Percentiles rank a stretch among this genome's conserved stretches.
These are phyloP conservation scores for Phascolomyces articulosus DNA, from an alignment of 371 early-diverging fungal species.

Conservation along the genomic window DNA sequence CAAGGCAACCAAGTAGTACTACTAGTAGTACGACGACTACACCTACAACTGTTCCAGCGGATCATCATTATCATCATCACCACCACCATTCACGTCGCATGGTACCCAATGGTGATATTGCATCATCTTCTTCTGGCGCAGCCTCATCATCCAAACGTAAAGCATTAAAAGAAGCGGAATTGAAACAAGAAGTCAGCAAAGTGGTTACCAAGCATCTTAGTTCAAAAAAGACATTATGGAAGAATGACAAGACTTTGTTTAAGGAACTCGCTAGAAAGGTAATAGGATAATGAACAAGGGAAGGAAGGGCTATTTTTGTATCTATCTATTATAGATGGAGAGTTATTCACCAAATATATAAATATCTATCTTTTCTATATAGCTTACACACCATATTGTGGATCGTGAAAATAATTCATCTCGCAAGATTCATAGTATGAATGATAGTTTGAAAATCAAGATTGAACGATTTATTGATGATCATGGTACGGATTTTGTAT, in stretches of 20 bases:
- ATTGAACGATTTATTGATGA: constrained; percentile 52
- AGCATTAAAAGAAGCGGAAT: constrained; percentile 31
- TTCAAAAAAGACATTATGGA: constrained; percentile 38
- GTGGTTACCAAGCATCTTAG: constrained; percentile 45
- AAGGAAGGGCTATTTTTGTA: no score
- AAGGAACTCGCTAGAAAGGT: constrained; percentile 56
- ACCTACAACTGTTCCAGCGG: not conserved
- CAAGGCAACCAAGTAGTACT: not conserved
- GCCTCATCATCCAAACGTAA: constrained; percentile 12
- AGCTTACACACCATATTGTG: constrained; percentile 56
- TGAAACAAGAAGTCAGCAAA: constrained; percentile 50
- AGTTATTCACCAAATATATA: no score
- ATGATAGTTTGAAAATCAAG: constrained; percentile 28
- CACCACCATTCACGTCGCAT: not conserved
- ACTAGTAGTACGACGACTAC: not conserved
- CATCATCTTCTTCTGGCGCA: not conserved
- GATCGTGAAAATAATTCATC: constrained; percentile 42
- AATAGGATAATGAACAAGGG: not conserved
- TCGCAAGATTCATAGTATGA: constrained; percentile 39
- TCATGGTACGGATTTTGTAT: constrained; percentile 37
- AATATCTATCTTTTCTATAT: not conserved
- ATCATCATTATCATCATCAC: not conserved
- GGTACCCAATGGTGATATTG: constrained; percentile 11
- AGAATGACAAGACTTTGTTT: constrained; percentile 49
- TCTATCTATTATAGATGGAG: no score